Base-by-base conservation (phyloP, 2,329 filamentous ascomycete species). In the Cordyceps cicadae region DNA sequence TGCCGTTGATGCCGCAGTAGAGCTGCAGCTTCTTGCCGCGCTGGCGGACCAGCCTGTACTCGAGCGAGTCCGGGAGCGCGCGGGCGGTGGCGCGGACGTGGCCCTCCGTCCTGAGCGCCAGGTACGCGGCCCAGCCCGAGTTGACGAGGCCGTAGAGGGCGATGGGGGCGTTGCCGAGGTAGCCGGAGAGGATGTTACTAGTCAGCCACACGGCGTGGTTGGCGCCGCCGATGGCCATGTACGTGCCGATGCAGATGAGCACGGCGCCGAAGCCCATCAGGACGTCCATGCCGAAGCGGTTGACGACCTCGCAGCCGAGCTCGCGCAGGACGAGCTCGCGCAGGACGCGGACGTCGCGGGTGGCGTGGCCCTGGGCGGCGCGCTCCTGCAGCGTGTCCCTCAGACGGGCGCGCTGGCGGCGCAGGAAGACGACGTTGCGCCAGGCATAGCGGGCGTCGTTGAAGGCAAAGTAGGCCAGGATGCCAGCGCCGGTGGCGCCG, bases 151-250 rank as follows among this genome's bases (percentile, higher is more conserved):
- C 81, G 52, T 78, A 84, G 0, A 77, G 26, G 0, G 79, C 79
- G 2, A 79, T 75, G 1, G 79, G 75, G 0, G 75, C 71, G 61
- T 84, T 84, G 2, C 81, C 81, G 19, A 84, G 71, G 62, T 82
- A 83, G 1, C 81, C 81, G 0, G 81, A 82, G 0, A 84, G 67
- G 2, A 83, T 67, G 59, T 84, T 84, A 65, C 77, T 81, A 0
- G 77, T 75, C 0, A 69, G 4, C 60, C 69, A 84, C 0, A 82
- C 72, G 0, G 41, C 62, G 0, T 34, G 68, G 54, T 81, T 72
- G 0, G 72, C 75, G 1, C 81, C 81, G 1, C 71, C 78, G 17
- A 83, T 82, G 11, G 81, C 81, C 75, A 84, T 74, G 61, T 77
- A 73, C 0, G 81, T 82, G 9, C 81, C 81, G 0, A 74, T 65